phyloP scores from a whole-genome alignment of 2,329 filamentous ascomycete species.

The Ophiobolus disseminans region DNA sequence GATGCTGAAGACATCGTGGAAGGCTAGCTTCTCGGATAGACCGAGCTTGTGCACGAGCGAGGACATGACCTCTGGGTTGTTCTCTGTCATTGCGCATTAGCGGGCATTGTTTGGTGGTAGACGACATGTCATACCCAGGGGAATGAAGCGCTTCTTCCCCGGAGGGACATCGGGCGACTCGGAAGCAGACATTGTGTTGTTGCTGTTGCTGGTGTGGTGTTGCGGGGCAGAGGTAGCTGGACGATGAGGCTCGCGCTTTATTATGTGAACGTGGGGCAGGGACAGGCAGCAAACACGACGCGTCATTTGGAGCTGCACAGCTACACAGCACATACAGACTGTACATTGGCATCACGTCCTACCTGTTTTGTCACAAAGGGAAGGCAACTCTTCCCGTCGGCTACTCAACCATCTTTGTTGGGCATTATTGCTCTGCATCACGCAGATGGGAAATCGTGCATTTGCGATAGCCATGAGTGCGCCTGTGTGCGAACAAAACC shows the following conservation, averaged over 20 bases:
- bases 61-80: conserved; percentile 92
- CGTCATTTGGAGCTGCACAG: conserved; percentile 1
- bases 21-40: conserved; percentile 74
- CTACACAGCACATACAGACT: background rate
- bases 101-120: background rate
- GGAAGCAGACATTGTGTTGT: conserved; percentile 36
- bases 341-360: background rate
- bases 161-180: conserved; percentile 41
- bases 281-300: conserved; percentile 21
- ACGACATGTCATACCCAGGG: conserved; percentile 40
- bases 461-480: no score
- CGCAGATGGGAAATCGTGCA: no score
- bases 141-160: conserved; percentile 47
- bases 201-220: conserved; percentile 10
- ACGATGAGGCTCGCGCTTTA: conserved; percentile 1
- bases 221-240: conserved; percentile 14
- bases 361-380: background rate
- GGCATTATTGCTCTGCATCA: no score
- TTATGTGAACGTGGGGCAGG: conserved; percentile 23
- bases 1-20: conserved; percentile 93
- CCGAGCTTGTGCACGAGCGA: conserved; percentile 84
- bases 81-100: conserved; percentile 54
- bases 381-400: background rate
- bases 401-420: no score
- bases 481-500: no score